Evolutionary conservation across 805 yeast genomes (phyloP).

Genomic region (Metschnikowia aberdeeniae): DNA sequence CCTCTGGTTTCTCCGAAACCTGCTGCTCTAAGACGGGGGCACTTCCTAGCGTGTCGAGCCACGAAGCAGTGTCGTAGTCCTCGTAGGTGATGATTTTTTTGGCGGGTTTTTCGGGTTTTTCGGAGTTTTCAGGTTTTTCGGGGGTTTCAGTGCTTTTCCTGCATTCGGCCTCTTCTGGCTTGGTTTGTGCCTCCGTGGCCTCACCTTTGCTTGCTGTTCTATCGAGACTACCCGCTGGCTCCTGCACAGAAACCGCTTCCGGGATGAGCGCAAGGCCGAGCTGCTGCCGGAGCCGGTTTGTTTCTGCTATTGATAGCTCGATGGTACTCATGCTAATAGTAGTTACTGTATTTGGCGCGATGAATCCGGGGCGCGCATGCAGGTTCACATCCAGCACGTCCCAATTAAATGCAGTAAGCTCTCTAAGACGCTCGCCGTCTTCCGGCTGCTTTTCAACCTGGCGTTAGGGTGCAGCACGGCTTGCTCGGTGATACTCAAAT

Average conservation of each 20-base stretch:
- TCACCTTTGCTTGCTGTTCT: not conserved
- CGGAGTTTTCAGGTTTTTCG: conserved; percentile 12
- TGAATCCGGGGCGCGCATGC: not conserved
- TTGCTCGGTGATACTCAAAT: too few species aligned
- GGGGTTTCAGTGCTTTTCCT: not conserved
- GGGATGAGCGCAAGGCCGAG: conserved; percentile 54
- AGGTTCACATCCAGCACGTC: not conserved
- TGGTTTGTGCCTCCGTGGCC: not conserved
- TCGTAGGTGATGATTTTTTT: conserved; percentile 16
- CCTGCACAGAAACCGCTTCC: not conserved
- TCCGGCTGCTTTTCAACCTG: too few species aligned
- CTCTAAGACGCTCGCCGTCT: too few species aligned
- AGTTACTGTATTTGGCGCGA: not conserved
- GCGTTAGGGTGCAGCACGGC: too few species aligned
- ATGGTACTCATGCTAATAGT: conserved; percentile 3
- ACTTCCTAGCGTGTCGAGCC: conserved; percentile 21
- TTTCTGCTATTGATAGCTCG: conserved; percentile 46
- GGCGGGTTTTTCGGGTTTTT: conserved; percentile 19
- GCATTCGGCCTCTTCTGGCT: not conserved
- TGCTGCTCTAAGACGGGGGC: conserved; percentile 39
- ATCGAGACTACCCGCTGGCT: not conserved
- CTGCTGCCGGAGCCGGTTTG: conserved; percentile 48
- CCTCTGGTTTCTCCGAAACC: not conserved
- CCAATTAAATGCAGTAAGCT: too few species aligned
- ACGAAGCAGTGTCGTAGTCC: conserved; percentile 10